Conservation (phyloP, 768 basidiomycete genomes). For the Porpolomopsis calyptriformis region DNA sequence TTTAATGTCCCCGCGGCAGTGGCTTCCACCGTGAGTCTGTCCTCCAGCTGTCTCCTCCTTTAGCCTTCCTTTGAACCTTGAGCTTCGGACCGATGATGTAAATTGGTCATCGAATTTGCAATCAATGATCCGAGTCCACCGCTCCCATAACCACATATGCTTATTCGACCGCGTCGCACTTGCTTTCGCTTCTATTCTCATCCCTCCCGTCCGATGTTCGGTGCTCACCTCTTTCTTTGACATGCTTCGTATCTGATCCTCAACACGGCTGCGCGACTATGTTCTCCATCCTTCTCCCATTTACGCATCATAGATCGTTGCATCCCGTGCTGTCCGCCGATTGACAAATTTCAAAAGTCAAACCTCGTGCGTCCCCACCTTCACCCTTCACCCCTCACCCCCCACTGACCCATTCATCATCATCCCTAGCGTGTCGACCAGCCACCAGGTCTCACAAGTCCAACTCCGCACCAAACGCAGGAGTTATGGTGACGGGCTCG, state of each 20-base stretch:
- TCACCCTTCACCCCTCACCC: constrained; percentile 15
- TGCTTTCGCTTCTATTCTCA: background rate
- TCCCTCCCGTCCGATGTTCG: too few species aligned
- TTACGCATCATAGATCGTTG: constrained; percentile 48
- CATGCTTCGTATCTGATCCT: too few species aligned
- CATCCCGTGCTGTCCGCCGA: constrained; percentile 48
- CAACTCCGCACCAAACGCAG: background rate
- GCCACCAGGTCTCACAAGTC: background rate
- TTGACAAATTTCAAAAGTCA: constrained; percentile 45
- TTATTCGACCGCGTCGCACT: background rate
- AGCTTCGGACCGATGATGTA: constrained; percentile 17
- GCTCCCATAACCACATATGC: background rate
- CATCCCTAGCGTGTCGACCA: background rate
- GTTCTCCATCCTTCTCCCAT: too few species aligned
- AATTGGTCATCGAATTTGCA: background rate
- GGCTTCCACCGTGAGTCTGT: constrained; percentile 43
- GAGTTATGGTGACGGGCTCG: background rate
- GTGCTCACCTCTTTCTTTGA: background rate
- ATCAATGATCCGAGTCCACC: background rate
- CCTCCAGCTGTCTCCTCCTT: constrained; percentile 22
- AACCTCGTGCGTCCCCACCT: constrained; percentile 50
- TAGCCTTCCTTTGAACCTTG: constrained; percentile 31
- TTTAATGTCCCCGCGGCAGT: constrained; percentile 66
- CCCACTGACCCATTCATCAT: constrained; percentile 1
- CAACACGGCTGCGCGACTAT: too few species aligned